A percentile compares a stretch with the other conserved stretches of the same genome.
Conservation (phyloP, 495 filamentous ascomycete species). For the Hyaloscypha bicolor region DNA sequence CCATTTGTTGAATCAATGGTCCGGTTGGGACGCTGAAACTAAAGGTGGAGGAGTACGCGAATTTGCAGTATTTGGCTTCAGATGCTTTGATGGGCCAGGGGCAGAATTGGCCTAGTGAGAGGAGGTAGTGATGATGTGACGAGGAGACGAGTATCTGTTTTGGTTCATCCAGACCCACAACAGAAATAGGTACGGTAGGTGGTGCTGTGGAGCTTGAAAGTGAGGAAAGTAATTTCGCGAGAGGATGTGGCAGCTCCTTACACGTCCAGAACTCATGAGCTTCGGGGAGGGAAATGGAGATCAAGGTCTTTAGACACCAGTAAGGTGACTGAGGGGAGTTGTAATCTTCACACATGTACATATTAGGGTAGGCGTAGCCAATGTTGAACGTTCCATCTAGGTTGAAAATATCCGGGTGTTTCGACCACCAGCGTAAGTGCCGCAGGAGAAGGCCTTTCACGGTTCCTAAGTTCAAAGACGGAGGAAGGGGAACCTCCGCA, state of each 20-base stretch:
- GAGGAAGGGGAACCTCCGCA: conserved; percentile 67
- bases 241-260: conserved; percentile 52
- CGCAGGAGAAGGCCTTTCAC: conserved; percentile 80
- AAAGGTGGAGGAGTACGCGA: conserved; percentile 63
- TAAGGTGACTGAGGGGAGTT: conserved; percentile 64
- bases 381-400: conserved; percentile 73
- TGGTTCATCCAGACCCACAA: conserved; percentile 48
- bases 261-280: conserved; percentile 59
- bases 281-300: conserved; percentile 48
- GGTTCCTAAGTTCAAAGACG: conserved; percentile 72
- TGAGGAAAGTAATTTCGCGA: not conserved
- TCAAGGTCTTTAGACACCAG: conserved; percentile 63
- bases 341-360: conserved; percentile 69
- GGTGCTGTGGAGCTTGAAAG: no score
- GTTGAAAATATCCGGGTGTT: conserved; percentile 69
- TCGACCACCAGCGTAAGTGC: conserved; percentile 75
- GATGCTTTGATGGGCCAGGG: conserved; percentile 61
- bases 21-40: conserved; percentile 62
- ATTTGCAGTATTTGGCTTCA: conserved; percentile 65
- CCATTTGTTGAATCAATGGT: conserved; percentile 54
- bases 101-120: conserved; percentile 58
- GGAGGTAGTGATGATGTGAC: conserved; percentile 54
- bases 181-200: conserved; percentile 5
- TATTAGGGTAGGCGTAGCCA: conserved; percentile 75
- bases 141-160: conserved; percentile 47